Conservation (phyloP, 2,329 filamentous ascomycete species). For the Bipolaris bicolor region DNA sequence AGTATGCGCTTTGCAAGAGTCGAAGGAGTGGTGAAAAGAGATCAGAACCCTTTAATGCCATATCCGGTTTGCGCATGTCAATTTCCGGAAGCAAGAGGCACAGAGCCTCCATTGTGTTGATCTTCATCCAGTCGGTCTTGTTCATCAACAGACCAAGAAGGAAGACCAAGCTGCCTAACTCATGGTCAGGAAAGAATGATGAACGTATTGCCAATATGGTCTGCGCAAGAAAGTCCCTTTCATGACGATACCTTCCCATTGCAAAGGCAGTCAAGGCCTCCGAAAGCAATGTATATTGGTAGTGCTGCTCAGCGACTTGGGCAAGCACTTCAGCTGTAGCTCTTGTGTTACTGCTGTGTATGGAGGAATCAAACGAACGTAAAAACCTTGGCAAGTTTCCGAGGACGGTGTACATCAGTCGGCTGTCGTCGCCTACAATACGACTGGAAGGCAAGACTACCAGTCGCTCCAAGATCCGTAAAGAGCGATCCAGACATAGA, state of each 20-base stretch:
- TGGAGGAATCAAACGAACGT: conserved; percentile 72
- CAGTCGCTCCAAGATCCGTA: conserved; percentile 78
- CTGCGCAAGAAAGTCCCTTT: conserved; percentile 77
- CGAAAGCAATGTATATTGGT: conserved; percentile 71
- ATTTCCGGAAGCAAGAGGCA: conserved; percentile 85
- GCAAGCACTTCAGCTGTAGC: conserved; percentile 73
- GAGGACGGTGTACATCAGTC: conserved; percentile 83
- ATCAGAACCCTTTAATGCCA: conserved; percentile 89
- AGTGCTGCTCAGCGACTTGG: conserved; percentile 74
- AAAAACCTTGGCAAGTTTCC: conserved; percentile 92
- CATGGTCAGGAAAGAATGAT: conserved; percentile 79
- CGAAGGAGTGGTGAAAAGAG: conserved; percentile 91
- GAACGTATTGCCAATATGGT: conserved; percentile 76
- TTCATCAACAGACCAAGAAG: conserved; percentile 92
- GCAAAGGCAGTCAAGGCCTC: conserved; percentile 74
- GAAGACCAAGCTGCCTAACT: conserved; percentile 86
- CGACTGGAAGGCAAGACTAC: conserved; percentile 78
- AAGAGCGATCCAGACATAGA: conserved; percentile 75
- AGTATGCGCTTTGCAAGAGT: conserved; percentile 89
- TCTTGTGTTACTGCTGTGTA: conserved; percentile 56
- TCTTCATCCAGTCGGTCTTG: conserved; percentile 83
- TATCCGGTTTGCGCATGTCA: conserved; percentile 89
- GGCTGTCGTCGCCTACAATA: conserved; percentile 80
- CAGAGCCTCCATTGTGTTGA: conserved; percentile 90
- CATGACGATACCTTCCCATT: conserved; percentile 67